Evolutionary conservation across 1,284 basidiomycete species (phyloP).

Genomic region (Apiotrichum montevideense): DNA sequence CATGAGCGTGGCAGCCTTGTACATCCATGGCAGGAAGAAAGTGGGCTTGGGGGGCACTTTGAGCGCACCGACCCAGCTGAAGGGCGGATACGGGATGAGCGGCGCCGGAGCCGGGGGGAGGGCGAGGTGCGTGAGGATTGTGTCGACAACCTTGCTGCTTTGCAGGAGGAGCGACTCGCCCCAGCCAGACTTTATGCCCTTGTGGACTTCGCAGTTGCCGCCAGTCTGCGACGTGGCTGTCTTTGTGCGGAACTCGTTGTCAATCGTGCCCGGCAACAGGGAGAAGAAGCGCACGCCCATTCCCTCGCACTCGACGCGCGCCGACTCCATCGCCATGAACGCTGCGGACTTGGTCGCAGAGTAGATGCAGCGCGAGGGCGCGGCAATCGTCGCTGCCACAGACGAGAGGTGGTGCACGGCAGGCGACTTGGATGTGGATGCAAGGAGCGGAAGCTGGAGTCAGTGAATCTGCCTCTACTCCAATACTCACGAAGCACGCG

Average conservation of each 20-base stretch:
- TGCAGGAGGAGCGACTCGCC: constrained; percentile 33
- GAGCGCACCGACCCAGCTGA: constrained; percentile 29
- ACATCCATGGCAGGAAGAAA: constrained; percentile 41
- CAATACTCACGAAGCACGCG: constrained; percentile 43
- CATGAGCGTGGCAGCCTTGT: constrained; percentile 34
- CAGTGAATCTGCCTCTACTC: not conserved
- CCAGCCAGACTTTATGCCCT: constrained; percentile 31
- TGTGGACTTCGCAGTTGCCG: constrained; percentile 23
- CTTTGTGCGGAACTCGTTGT: constrained; percentile 73
- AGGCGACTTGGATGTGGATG: constrained; percentile 61
- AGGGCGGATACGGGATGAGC: constrained; percentile 39
- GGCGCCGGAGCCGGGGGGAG: constrained; percentile 31
- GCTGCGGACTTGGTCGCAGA: constrained; percentile 76
- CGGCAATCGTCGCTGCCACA: constrained; percentile 70
- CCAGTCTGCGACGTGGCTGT: constrained; percentile 52
- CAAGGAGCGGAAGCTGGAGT: constrained; percentile 67
- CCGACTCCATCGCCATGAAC: constrained; percentile 66
- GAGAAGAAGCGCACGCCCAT: constrained; percentile 45
- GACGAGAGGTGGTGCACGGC: constrained; percentile 75
- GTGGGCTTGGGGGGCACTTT: constrained; percentile 29
- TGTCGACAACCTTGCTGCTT: constrained; percentile 32
- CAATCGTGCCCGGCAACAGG: constrained; percentile 49
- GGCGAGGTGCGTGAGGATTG: constrained; percentile 39
- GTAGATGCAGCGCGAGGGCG: constrained; percentile 80
- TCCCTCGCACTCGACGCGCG: constrained; percentile 53